Base-by-base conservation (phyloP, 169 alveolate species). In the Plasmodium cynomolgi region DNA sequence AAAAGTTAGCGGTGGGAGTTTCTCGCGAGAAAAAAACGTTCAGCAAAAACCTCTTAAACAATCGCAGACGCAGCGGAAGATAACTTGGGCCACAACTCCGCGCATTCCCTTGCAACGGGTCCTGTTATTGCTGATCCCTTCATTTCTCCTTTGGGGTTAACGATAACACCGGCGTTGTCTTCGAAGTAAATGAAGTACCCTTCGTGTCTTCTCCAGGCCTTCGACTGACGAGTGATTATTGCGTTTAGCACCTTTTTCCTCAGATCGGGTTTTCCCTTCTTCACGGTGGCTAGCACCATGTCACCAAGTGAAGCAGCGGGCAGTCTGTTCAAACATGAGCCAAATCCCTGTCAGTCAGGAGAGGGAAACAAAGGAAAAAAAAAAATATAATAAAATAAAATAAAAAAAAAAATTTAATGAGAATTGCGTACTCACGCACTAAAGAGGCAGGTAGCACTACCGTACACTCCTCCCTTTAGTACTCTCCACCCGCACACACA, bases 261-360 rank as follows among this genome's bases (percentile, higher is more conserved):
- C 84, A 99, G 98, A 95, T 99, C 99, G 86, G 99, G 99, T 96
- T 98, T 98, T 34, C 99, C 99, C 97, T 99, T 99, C 97, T 99
- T 99, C 95, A 98, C 99, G 20, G 99, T 97, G 68, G 99, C 98
- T 80, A 99, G 95, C 83, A 99, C 99, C 99, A 99, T 97, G 95
- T 99, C 99, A n/a, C 99, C 99, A 34, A 99, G 98, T n/a, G 99
- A 98, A 91, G 99, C 99, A 72, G 99, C 96, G 31, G 99, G 99
- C 83, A 99, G 97, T 95, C 99, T 97, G 97, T 98, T 99, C 74
- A 99, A 97, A 83, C 99, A 98, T 62, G 99, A 99, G 44, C 99
- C 99, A 94, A 97, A 97, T 84, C 99, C 99, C 97, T 96, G 39
- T 86, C 71, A 17, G 37, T 68, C 20, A 17, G 50, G 71, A 29